phyloP scores from a whole-genome alignment of 345 rosid genomes.

The Gossypium sturtianum region DNA sequence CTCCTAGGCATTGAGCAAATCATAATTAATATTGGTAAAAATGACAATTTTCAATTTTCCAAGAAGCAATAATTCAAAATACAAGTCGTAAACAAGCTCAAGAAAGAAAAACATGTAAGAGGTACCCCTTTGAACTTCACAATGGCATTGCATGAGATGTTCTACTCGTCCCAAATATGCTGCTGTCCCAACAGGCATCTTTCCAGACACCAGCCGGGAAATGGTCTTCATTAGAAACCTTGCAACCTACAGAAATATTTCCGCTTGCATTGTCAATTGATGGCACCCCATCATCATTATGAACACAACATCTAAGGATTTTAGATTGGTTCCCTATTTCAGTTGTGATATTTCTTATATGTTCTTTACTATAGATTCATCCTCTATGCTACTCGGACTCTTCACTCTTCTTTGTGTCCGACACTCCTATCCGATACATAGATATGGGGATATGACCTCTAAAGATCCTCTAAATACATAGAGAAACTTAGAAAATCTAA shows the following conservation, averaged over 20 bases:
- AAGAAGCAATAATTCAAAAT: not conserved
- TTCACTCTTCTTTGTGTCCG: too few relatives aligned
- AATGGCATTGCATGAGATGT: conserved; percentile 65
- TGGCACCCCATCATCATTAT: not conserved
- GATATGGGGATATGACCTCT: too few relatives aligned
- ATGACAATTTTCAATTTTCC: not conserved
- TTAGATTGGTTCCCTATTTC: not conserved
- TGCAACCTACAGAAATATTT: conserved; percentile 53
- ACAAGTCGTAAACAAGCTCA: not conserved
- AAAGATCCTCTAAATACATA: too few relatives aligned
- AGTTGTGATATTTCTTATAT: not conserved
- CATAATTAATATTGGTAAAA: not conserved
- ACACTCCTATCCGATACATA: too few relatives aligned
- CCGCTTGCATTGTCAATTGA: not conserved
- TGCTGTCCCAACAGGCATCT: conserved; percentile 81
- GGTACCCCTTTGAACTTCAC: conserved; percentile 65
- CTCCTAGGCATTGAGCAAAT: not conserved
- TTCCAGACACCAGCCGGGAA: conserved; percentile 78
- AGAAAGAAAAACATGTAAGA: not conserved
- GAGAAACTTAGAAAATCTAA: too few relatives aligned
- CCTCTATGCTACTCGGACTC: too few relatives aligned
- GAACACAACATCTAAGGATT: not conserved
- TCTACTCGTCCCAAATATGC: conserved; percentile 68
- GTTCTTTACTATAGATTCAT: not conserved
- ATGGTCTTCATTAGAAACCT: conserved; percentile 94